Evolutionary conservation across 2,329 filamentous ascomycete genomes (phyloP), one percentile per base, ranked within the genome.

Genomic region (Pseudocercospora crystallina): DNA sequence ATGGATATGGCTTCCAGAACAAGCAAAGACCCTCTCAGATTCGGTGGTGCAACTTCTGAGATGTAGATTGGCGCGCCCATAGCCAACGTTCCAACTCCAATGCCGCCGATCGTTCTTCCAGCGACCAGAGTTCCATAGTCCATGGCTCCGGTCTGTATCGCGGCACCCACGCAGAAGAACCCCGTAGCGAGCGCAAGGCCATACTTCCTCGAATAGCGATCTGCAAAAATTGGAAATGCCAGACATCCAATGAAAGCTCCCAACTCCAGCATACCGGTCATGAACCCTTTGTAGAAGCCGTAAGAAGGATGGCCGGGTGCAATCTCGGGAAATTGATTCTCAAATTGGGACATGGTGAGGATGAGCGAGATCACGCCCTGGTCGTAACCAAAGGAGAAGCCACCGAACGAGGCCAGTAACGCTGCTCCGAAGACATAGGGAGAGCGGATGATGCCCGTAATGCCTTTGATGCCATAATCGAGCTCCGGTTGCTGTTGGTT

Each of bases 1-100:
- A 76, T 76, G 40, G 64, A 65, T 50, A 76, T 64, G 36, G 72
- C 65, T 47, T 76, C 70, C 2, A 76, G 61, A 2, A 74, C 81
- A 40, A 78, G 69, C 1, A 71, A 62, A 2, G 69, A 59, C 4
- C 69, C 69, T 26, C 69, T 57, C 1, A 71, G 51, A 29, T 71
- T 61, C 0, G 68, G 68, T 2, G 69, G 69, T 1, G 69, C 42
- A 11, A 63, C 56, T 31, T 63, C 61, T 5, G 60, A 59, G 35
- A 63, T 62, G 32, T 46, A 46, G 7, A 46, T 20, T 14, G 35
- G 43, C 20, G 43, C 43, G 11, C 43, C 33, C 13, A 60, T 14
- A 17, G 57, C 60, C 34, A 62, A 31, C 10, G 60, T 61, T 2
- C 60, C 59, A 3, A 59, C 53, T 2, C 59, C 60, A 35, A 62